Base-by-base conservation (phyloP, 495 filamentous ascomycete genomes). In the Podospora bellae-mahoneyi region DNA sequence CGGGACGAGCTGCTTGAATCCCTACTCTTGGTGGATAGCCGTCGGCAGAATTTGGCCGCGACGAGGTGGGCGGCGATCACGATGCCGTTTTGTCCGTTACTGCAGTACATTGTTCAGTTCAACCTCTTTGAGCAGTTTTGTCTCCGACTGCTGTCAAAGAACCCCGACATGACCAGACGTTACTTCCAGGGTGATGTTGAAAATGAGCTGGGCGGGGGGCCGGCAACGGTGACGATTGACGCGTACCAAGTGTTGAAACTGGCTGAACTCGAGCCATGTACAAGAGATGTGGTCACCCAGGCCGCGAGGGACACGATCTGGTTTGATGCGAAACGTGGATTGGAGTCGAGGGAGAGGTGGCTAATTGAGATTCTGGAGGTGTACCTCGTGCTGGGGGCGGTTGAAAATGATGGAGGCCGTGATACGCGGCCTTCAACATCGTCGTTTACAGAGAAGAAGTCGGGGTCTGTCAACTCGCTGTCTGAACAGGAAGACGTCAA, bases 341-440 rank as follows among this genome's bases (percentile, higher is more conserved):
- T 85, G 61, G 71, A 74, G 26, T 73, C 79, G 66, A 77, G 82
- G 26, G 79, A 85, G 68, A 75, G 81, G 19, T 77, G 81, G 71
- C 68, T 84, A 0, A 69, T 85, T 0, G 82, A 85, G 64, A 59
- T 66, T 7, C 63, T 76, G 16, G 75, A 74, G 28, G 72, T 71
- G 63, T 73, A 71, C 62, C 60, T 72, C 23, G 85, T 81, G 57
- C 78, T 80, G n/a, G 61, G 30, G 23, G 55, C 39, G 15, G 15
- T 48, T 5, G 39, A 48, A 0, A 32, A 32, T 32, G 30, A 4
- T 32, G 30, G 30, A 32, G 4, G 30, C 30, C 30, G 30, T 7
- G 30, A 7, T 32, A 32, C 0, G 30, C 39, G 39, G 39, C 15
- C 9, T 48, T 10, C 9, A 48, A 3, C 10, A 39, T 39, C 34